A percentile compares a stretch with the other conserved stretches of the same genome.
phyloP scores from a whole-genome alignment of 2,329 filamentous ascomycete genomes.

The Magnaporthiopsis incrustans region DNA sequence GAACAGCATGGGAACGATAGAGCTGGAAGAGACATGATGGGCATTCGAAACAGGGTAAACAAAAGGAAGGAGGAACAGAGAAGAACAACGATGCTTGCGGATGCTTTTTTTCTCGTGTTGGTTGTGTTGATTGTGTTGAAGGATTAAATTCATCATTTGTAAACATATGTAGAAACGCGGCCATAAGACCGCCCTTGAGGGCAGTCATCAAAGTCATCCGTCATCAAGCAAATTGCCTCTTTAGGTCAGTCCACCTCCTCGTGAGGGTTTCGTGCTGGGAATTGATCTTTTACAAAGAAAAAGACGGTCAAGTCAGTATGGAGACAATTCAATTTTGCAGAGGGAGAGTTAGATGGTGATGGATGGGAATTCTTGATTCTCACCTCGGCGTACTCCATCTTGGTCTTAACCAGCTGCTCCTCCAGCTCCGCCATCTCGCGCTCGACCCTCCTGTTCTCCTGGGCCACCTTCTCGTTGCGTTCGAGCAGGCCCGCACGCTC shows the following conservation, averaged over 20 bases:
- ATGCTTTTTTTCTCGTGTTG: too few relatives aligned
- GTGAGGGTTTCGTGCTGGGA: constrained; percentile 62
- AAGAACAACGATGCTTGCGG: neutral
- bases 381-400: constrained; percentile 94
- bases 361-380: constrained; percentile 24
- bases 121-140: neutral
- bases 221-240: constrained; percentile 43
- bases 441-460: constrained; percentile 81
- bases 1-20: neutral
- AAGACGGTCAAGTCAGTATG: neutral
- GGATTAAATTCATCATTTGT: neutral
- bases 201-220: neutral
- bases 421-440: constrained; percentile 89
- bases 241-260: constrained; percentile 71
- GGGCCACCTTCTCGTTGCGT: constrained; percentile 85
- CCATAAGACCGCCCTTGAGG: neutral
- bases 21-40: neutral
- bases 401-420: constrained; percentile 82
- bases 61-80: neutral
- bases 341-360: neutral
- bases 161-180: neutral
- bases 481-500: constrained; percentile 92
- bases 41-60: neutral
- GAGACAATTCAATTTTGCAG: too few relatives aligned
- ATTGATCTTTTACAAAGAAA: constrained; percentile 49